Percentiles rank a stretch among this genome's conserved stretches.
phyloP scores from a whole-genome alignment of 108 stramenopile genomes.

The Skeletonema grethae region DNA sequence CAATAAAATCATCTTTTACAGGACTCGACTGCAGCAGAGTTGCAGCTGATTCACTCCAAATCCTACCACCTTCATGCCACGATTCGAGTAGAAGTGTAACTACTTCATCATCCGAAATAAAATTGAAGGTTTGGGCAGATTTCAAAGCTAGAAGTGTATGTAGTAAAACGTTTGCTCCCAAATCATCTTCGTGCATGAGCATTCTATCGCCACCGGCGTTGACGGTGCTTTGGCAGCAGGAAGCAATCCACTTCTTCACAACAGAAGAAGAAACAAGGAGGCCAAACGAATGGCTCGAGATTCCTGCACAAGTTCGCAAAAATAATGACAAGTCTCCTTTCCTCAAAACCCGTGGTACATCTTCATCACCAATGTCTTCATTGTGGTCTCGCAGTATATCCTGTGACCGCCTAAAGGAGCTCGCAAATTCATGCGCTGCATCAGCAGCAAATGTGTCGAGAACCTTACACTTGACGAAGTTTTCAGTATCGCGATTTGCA shows the following conservation, averaged over 20 bases:
- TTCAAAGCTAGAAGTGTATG: constrained; percentile 49
- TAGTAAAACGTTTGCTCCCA: constrained; percentile 49
- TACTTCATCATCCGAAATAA: constrained; percentile 18
- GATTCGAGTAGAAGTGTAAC: constrained; percentile 45
- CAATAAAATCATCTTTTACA: constrained; percentile 33
- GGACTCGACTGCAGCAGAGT: constrained; percentile 18
- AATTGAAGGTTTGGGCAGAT: neutral
- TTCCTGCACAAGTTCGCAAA: constrained; percentile 54
- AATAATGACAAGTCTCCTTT: constrained; percentile 44
- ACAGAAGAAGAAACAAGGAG: constrained; percentile 46
- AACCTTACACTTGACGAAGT: constrained; percentile 44
- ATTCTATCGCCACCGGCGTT: neutral
- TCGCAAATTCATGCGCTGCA: constrained; percentile 21
- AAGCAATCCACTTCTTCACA: constrained; percentile 47
- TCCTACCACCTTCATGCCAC: constrained; percentile 57
- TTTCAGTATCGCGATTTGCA: neutral
- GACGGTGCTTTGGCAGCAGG: constrained; percentile 36
- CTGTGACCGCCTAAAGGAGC: constrained; percentile 28
- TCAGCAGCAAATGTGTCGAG: constrained; percentile 63
- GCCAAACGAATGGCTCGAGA: constrained; percentile 17
- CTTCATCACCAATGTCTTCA: constrained; percentile 21
- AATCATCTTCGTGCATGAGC: constrained; percentile 35
- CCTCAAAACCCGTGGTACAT: neutral
- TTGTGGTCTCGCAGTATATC: constrained; percentile 18
- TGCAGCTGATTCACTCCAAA: constrained; percentile 47